phyloP scores from a whole-genome alignment of 1,284 basidiomycete species.

The Ustilago esculenta region DNA sequence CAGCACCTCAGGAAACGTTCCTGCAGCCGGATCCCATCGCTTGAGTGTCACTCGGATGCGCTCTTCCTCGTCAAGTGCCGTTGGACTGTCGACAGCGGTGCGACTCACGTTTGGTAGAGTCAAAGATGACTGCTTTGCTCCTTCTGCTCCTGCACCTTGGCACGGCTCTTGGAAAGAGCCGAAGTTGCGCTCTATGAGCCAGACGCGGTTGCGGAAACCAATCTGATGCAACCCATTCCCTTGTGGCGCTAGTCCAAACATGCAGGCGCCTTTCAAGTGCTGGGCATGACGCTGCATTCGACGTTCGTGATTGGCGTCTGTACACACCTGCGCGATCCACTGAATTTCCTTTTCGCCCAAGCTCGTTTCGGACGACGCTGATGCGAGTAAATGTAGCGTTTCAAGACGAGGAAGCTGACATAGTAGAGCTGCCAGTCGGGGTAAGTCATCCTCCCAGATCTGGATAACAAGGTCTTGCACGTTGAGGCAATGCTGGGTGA shows the following conservation, averaged over 20 bases:
- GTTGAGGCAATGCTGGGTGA: slow-evolving; percentile 32
- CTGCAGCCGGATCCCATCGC: slow-evolving; percentile 55
- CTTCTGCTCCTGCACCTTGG: not conserved
- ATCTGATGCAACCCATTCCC: slow-evolving; percentile 51
- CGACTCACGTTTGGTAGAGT: slow-evolving; percentile 28
- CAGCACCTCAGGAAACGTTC: slow-evolving; percentile 55
- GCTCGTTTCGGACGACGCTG: slow-evolving; percentile 35
- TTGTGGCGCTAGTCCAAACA: not conserved
- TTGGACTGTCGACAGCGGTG: not conserved
- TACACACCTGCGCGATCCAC: slow-evolving; percentile 40
- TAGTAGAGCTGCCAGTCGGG: slow-evolving; percentile 29
- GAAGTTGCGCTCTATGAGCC: slow-evolving; percentile 50
- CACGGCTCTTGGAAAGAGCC: not conserved
- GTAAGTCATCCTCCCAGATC: slow-evolving; percentile 57
- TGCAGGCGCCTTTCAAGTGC: not conserved
- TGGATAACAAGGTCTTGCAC: slow-evolving; percentile 61
- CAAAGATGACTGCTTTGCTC: slow-evolving; percentile 2
- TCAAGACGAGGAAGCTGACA: slow-evolving; percentile 39
- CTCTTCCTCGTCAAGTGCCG: slow-evolving; percentile 10
- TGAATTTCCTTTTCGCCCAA: slow-evolving; percentile 42
- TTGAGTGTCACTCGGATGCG: slow-evolving; percentile 31
- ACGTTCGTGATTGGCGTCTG: slow-evolving; percentile 39
- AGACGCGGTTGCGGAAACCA: slow-evolving; percentile 63
- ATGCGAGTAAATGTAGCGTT: slow-evolving; percentile 55
- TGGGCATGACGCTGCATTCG: slow-evolving; percentile 13